phyloP scores from a whole-genome alignment of 2,329 filamentous ascomycete genomes.

The Penicillium crustosum region DNA sequence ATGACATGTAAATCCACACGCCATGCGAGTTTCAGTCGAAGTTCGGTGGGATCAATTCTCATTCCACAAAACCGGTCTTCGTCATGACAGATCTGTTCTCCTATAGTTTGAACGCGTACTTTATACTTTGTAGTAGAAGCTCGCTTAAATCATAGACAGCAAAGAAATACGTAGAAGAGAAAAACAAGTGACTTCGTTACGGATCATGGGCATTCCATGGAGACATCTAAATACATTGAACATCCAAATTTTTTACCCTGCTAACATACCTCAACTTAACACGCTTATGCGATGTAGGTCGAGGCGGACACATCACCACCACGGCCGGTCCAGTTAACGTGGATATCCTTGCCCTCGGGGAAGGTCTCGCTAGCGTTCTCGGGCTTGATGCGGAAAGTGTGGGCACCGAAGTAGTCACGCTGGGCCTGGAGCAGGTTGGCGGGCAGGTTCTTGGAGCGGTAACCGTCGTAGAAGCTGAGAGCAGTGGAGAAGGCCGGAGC shows the following conservation, averaged over 20 bases:
- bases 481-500: conserved; percentile 96
- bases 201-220: conserved; percentile 25
- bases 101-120: not conserved
- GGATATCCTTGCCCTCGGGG: conserved; percentile 81
- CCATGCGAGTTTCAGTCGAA: no score
- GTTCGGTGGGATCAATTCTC: not conserved
- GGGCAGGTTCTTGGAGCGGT: conserved; percentile 93
- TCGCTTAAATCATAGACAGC: not conserved
- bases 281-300: conserved; percentile 89
- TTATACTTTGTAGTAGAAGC: not conserved
- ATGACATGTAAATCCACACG: no score
- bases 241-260: conserved; percentile 26
- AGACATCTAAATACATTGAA: conserved; percentile 31
- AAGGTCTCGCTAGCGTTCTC: conserved; percentile 76
- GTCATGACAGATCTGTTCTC: not conserved
- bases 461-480: conserved; percentile 97
- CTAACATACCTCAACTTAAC: conserved; percentile 10
- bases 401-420: conserved; percentile 98
- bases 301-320: conserved; percentile 96
- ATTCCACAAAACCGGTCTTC: no score
- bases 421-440: conserved; percentile 98
- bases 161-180: not conserved
- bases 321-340: conserved; percentile 99
- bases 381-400: conserved; percentile 87
- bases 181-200: conserved; percentile 26